Evolutionary conservation across 257 asterid genomes (phyloP).

Genomic region (Solanum dulcamara): DNA sequence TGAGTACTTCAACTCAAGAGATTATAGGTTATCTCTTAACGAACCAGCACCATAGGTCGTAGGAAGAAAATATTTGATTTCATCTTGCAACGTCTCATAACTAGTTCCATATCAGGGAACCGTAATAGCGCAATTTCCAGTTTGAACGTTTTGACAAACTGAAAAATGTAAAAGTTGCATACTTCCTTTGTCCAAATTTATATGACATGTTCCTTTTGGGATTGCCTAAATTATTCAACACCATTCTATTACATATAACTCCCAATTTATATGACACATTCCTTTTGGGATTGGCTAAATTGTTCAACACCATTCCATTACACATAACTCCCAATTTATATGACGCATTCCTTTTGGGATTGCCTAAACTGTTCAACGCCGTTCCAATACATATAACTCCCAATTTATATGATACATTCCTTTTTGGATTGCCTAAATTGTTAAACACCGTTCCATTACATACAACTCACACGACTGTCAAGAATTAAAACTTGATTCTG

Average conservation of each 20-base stretch:
- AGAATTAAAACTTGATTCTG: neutral
- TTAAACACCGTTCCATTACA: neutral
- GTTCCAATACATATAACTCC: neutral
- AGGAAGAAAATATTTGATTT: neutral
- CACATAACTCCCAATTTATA: neutral
- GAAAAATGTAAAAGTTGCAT: neutral
- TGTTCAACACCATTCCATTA: neutral
- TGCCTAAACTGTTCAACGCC: neutral
- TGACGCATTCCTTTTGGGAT: neutral
- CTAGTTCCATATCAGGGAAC: neutral
- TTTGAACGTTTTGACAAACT: neutral
- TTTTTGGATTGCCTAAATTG: neutral
- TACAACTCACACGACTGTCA: neutral
- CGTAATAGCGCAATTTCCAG: neutral
- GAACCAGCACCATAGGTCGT: neutral
- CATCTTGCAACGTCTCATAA: neutral
- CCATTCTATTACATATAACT: neutral
- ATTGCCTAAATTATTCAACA: neutral
- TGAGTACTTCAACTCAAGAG: neutral
- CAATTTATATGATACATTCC: neutral
- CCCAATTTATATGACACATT: neutral
- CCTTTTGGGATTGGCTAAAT: neutral
- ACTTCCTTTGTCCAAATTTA: neutral
- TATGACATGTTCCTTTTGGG: neutral
- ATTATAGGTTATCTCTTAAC: neutral